These are phyloP conservation scores for Carex parvula DNA, from an alignment of 176 grass and related monocot genomes.

Conservation along the genomic window DNA sequence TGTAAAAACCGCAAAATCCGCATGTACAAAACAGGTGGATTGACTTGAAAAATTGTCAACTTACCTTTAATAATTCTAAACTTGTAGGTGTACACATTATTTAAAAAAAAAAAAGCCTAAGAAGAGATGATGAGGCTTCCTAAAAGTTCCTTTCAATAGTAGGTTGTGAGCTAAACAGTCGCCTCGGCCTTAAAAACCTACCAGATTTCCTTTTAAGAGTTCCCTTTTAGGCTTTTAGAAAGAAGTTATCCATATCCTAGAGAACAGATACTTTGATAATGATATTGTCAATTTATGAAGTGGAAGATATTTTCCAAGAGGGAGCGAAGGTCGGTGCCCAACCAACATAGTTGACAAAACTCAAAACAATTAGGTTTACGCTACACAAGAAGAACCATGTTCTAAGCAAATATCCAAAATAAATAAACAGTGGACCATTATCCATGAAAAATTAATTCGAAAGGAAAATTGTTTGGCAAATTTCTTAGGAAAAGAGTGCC, in stretches of 20 bases:
- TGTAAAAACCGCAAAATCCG: no score
- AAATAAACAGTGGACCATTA: not conserved
- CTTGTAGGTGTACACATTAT: not conserved
- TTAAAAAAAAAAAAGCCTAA: not conserved
- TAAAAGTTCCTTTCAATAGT: not conserved
- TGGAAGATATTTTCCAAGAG: not conserved
- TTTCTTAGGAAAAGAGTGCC: no score
- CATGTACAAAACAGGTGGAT: no score
- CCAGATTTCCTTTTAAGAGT: not conserved
- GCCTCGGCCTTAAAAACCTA: not conserved
- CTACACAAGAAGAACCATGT: no score
- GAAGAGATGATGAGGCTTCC: not conserved
- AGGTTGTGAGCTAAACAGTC: not conserved
- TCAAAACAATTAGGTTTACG: not conserved
- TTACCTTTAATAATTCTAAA: no score
- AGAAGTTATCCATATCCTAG: slow-evolving; percentile 7
- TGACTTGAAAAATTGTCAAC: no score
- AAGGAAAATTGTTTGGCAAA: not conserved
- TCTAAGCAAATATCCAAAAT: not conserved
- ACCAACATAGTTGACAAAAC: not conserved
- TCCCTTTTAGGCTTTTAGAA: not conserved
- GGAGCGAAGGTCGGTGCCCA: not conserved
- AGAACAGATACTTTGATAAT: not conserved
- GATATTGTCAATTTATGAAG: not conserved
- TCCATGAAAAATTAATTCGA: not conserved